phyloP scores from a whole-genome alignment of 768 basidiomycete genomes.

The Russula olivacea region DNA sequence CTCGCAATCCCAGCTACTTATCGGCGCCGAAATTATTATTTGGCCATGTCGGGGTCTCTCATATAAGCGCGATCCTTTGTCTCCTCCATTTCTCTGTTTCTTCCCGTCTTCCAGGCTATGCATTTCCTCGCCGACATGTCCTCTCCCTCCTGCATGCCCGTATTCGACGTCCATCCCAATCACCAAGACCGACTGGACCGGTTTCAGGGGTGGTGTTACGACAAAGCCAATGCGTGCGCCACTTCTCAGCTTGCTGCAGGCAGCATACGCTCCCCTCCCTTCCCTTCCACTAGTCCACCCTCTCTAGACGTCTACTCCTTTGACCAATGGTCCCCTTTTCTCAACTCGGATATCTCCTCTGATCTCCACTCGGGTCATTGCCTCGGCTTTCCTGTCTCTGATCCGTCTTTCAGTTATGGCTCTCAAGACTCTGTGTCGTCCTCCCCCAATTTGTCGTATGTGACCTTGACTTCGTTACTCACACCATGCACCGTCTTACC shows the following conservation, averaged over 20 bases:
- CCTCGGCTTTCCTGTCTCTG: background rate
- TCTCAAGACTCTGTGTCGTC: constrained; percentile 1
- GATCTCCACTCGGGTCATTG: background rate
- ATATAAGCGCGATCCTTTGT: constrained; percentile 2
- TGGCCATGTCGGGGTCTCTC: background rate
- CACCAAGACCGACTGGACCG: background rate
- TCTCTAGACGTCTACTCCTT: background rate
- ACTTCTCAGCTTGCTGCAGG: constrained; percentile 11
- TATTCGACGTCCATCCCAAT: background rate
- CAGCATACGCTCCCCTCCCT: background rate
- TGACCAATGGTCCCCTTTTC: constrained; percentile 1
- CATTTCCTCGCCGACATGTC: background rate
- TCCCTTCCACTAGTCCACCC: constrained; percentile 1
- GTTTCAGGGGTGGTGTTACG: background rate
- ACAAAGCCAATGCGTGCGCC: background rate
- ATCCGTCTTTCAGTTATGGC: background rate
- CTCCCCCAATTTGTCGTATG: constrained; percentile 1
- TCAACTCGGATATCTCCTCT: background rate
- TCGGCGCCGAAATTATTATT: constrained; percentile 2
- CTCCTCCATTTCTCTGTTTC: background rate
- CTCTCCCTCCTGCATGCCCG: background rate
- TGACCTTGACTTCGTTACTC: background rate
- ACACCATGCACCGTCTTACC: background rate
- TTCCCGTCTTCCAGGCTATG: background rate
- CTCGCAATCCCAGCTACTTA: background rate